Base-by-base conservation (phyloP, 2,329 filamentous ascomycete species). In the Gnomoniopsis sp. region DNA sequence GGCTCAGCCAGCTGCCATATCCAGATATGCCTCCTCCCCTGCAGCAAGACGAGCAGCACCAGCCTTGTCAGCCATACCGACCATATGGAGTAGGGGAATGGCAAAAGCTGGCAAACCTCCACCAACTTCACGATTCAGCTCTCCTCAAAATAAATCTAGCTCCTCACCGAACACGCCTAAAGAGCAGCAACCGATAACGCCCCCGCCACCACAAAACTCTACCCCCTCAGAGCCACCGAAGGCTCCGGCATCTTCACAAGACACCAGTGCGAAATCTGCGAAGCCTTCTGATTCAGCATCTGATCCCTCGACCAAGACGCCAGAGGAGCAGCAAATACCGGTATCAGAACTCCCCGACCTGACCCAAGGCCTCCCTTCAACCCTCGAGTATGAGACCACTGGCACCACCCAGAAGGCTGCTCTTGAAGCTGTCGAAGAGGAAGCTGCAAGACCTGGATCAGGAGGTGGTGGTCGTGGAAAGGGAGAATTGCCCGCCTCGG, bases 351-450 rank as follows among this genome's bases (percentile, higher is more conserved):
- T 97, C 14, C 93, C 93, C 55, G 93, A 98, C 71, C 81, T 98
- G 48, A 95, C 91, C n/a, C 88, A 93, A 69, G 93, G 93, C 64
- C 96, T 98, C 63, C 93, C 93, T 0, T 96, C 93, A 2, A 96
- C 93, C 1, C 82, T 97, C 57, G 90, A 88, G 58, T 88, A 88
- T 60, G 93, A 97, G 74, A 83, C 88, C 58, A 74, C 77, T 0
- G 74, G 77, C 61, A 72, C 75, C n/a, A 75, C 69, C 64, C 63
- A 77, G 66, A 66, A 71, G 64, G 64, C 70, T 0, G 70, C 71
- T 0, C 59, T 76, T 47, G 58, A 75, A 38, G 65, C 75, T 0
- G 61, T 78, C 19, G 73, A 76, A 11, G 72, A 76, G 12, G 72
- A 75, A 49, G 68, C 72, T 15, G 70, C 71, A 17, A 67, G 71